A percentile compares a stretch with the other conserved stretches of the same genome.
Evolutionary conservation across 441 rosid genomes (phyloP).

Genomic region (Gossypium laxum): DNA sequence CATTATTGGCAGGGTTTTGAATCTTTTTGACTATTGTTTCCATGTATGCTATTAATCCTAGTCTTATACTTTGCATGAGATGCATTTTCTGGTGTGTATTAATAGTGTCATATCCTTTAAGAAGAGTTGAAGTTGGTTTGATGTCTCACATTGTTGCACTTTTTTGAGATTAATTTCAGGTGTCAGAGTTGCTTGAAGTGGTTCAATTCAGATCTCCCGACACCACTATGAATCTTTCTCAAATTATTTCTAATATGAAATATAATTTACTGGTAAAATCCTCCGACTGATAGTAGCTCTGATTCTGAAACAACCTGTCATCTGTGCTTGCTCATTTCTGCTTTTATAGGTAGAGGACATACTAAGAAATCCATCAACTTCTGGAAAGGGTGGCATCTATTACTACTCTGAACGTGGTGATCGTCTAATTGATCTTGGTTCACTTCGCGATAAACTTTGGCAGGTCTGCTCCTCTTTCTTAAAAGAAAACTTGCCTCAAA

Average conservation of each 20-base stretch:
- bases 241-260: constrained; percentile 50
- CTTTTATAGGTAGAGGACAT: constrained; percentile 65
- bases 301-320: neutral
- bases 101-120: neutral
- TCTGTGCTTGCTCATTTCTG: constrained; percentile 13
- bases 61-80: neutral
- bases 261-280: constrained; percentile 62
- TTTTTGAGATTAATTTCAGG: constrained; percentile 36
- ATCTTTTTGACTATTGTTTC: constrained; percentile 1
- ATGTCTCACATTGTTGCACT: neutral
- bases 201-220: constrained; percentile 88
- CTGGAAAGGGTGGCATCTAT: constrained; percentile 73
- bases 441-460: constrained; percentile 75
- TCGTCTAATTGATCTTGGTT: constrained; percentile 75
- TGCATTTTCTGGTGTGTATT: neutral
- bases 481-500: neutral
- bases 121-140: neutral
- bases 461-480: constrained; percentile 43
- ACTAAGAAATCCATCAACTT: constrained; percentile 55
- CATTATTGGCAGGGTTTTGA: neutral
- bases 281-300: neutral
- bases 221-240: constrained; percentile 59
- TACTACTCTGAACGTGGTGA: constrained; percentile 91
- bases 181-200: constrained; percentile 73
- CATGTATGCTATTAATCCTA: neutral